Conservation (phyloP, 2,329 filamentous ascomycete genomes). For the Botrytis paeoniae region DNA sequence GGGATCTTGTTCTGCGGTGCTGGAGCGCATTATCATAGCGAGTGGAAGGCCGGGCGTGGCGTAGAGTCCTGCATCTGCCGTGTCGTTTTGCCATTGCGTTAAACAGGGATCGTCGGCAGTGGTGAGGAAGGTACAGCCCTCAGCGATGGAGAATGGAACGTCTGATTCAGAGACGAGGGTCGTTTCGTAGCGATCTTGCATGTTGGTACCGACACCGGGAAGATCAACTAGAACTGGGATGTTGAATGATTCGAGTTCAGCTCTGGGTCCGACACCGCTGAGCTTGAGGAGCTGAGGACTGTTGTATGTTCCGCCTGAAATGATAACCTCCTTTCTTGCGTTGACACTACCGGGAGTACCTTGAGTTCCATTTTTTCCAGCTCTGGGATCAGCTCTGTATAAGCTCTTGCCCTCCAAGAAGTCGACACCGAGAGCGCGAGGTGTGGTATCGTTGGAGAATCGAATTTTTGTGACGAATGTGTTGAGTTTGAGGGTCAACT, state of each 20-base stretch:
- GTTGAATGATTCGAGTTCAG: conserved; percentile 41
- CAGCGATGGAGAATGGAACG: conserved; percentile 40
- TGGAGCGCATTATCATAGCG: conserved; percentile 29
- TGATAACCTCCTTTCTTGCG: conserved; percentile 42
- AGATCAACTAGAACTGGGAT: conserved; percentile 55
- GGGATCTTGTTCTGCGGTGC: conserved; percentile 14
- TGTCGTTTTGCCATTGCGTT: conserved; percentile 30
- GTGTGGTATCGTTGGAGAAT: conserved; percentile 24
- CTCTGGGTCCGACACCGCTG: conserved; percentile 44
- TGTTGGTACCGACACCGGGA: conserved; percentile 60
- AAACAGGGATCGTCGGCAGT: conserved; percentile 41
- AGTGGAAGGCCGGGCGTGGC: conserved; percentile 50
- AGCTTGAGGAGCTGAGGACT: conserved; percentile 47
- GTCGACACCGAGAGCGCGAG: conserved; percentile 43
- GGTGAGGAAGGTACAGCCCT: conserved; percentile 38
- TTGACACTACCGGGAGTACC: conserved; percentile 27
- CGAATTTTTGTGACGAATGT: conserved; percentile 42
- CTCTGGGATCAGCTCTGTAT: conserved; percentile 44
- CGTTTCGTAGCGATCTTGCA: conserved; percentile 53
- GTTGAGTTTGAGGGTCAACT: conserved; percentile 19
- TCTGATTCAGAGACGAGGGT: conserved; percentile 44
- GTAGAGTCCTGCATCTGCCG: conserved; percentile 24
- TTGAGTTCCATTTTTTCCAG: conserved; percentile 30
- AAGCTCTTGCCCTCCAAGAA: conserved; percentile 43
- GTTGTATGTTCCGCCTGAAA: conserved; percentile 48